These are phyloP conservation scores for Mychonastes homosphaera DNA, from an alignment of 139 green algal genomes.

Conservation along the genomic window DNA sequence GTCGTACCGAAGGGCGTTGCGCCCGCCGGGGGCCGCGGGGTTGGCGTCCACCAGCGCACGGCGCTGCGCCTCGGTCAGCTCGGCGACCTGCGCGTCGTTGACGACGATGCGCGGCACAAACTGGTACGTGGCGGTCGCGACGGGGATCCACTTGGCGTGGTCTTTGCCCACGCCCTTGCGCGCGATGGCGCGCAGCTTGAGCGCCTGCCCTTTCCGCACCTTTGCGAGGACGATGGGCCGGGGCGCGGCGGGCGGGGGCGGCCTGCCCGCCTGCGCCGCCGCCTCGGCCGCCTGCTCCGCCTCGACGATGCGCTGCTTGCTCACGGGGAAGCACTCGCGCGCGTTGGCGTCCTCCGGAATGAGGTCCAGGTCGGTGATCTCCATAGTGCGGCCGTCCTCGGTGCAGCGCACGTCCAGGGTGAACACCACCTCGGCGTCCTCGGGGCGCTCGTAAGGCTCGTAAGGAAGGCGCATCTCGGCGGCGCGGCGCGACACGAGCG, in stretches of 20 bases:
- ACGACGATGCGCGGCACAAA: too few species aligned
- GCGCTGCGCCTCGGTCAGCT: conserved; percentile 65
- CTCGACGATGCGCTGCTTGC: background rate
- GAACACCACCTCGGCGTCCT: conserved; percentile 13
- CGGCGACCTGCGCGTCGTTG: conserved; percentile 44
- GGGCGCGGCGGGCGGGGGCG: background rate
- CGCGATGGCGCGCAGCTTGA: conserved; percentile 73
- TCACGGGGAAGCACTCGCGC: background rate
- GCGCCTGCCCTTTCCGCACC: conserved; percentile 67
- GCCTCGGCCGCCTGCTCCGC: background rate
- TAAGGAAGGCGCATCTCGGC: background rate
- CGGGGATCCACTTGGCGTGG: conserved; percentile 96
- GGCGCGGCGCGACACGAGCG: conserved; percentile 45
- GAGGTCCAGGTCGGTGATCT: conserved; percentile 55
- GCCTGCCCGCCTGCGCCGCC: background rate
- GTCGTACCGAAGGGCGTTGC: conserved; percentile 65
- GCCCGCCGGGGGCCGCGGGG: conserved; percentile 38
- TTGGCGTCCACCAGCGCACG: conserved; percentile 57
- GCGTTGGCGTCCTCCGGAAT: conserved; percentile 7
- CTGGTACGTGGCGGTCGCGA: conserved; percentile 73
- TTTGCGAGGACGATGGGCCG: conserved; percentile 82
- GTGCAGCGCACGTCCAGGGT: conserved; percentile 37
- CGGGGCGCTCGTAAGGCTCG: background rate
- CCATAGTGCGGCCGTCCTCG: conserved; percentile 32
- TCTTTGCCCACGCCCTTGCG: conserved; percentile 93